These are phyloP conservation scores for Diospyros lotus DNA, from an alignment of 148 eudicot genomes.

Conservation along the genomic window DNA sequence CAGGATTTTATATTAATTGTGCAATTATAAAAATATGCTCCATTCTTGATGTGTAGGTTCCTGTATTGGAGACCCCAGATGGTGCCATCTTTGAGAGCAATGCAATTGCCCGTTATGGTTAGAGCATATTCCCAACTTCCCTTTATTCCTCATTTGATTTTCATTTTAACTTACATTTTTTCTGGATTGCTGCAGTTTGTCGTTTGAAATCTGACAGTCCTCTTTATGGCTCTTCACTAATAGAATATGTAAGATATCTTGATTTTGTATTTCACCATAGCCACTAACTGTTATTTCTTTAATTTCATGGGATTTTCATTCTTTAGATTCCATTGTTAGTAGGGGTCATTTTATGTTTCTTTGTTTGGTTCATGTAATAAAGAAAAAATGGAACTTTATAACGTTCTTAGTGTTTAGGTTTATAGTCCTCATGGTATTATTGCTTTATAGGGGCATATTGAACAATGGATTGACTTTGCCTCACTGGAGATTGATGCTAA, in stretches of 20 bases:
- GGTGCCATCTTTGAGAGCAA: slow-evolving; percentile 65
- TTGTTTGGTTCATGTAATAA: not conserved
- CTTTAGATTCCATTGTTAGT: not conserved
- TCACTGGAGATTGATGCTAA: slow-evolving; percentile 51
- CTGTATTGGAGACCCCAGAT: slow-evolving; percentile 66
- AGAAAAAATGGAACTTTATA: not conserved
- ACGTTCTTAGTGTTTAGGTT: not conserved
- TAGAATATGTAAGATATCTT: slow-evolving; percentile 42
- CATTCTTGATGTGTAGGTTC: slow-evolving; percentile 32
- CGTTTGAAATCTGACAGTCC: slow-evolving; percentile 42
- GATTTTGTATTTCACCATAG: not conserved
- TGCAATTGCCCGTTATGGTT: slow-evolving; percentile 71
- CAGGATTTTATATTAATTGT: not conserved
- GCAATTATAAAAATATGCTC: not conserved
- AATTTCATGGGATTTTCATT: not conserved
- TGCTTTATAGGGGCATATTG: slow-evolving; percentile 42
- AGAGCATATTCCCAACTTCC: not conserved
- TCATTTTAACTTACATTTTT: not conserved
- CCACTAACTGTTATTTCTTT: not conserved
- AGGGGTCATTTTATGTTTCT: not conserved
- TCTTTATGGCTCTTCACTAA: slow-evolving; percentile 45
- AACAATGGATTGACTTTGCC: slow-evolving; percentile 71
- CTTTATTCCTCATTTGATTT: not conserved
- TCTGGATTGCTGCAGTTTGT: slow-evolving; percentile 38
- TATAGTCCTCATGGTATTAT: not conserved